Conservation (phyloP, 192 early-diverging fungal species). For the Coemansia sp. region DNA sequence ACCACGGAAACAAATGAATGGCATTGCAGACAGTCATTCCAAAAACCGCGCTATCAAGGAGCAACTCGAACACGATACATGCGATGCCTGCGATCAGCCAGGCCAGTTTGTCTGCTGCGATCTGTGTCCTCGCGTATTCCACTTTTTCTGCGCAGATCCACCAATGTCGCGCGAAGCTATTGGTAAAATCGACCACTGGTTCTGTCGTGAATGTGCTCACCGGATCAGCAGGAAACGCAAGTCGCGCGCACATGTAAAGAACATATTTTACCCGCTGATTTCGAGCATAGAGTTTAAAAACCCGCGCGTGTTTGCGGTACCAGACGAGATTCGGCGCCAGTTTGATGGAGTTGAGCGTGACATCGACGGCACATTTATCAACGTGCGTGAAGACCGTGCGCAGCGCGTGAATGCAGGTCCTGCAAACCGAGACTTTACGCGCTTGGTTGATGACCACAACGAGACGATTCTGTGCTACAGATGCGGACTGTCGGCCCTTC, state of each 20-base stretch:
- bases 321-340: constrained; percentile 49
- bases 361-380: constrained; percentile 38
- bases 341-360: constrained; percentile 50
- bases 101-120: constrained; percentile 55
- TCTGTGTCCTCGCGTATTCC: constrained; percentile 47
- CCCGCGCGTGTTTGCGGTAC: constrained; percentile 45
- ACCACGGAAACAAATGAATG: constrained; percentile 11
- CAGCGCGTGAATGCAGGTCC: constrained; percentile 23
- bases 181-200: constrained; percentile 45
- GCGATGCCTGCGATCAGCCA: constrained; percentile 50
- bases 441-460: constrained; percentile 45
- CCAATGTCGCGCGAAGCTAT: constrained; percentile 41
- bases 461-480: constrained; percentile 47
- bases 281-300: constrained; percentile 38
- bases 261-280: constrained; percentile 46
- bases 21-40: background rate
- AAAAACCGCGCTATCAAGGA: background rate
- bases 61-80: constrained; percentile 32
- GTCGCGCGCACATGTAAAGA: constrained; percentile 44
- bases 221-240: constrained; percentile 34
- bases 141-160: constrained; percentile 50
- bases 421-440: constrained; percentile 38
- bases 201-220: constrained; percentile 41
- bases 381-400: constrained; percentile 37
- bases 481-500: constrained; percentile 46